Percentiles rank a stretch among this genome's conserved stretches.
Conservation (phyloP, 2,329 filamentous ascomycete species). For the Penicillium nordicum region DNA sequence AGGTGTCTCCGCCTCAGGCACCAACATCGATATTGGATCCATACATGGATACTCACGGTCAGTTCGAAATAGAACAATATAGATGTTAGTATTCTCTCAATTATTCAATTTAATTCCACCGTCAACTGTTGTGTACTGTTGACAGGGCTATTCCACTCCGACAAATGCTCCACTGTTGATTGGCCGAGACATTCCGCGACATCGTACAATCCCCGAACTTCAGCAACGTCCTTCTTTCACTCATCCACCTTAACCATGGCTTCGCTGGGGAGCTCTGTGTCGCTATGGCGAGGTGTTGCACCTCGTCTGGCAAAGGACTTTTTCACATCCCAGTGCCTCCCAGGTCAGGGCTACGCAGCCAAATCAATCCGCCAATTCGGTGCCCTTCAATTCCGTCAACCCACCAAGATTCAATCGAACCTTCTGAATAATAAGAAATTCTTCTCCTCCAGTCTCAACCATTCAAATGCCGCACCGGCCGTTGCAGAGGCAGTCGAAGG, state of each 20-base stretch:
- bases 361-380: conserved; percentile 32
- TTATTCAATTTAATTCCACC: not conserved
- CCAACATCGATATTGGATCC: not conserved
- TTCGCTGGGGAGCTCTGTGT: conserved; percentile 29
- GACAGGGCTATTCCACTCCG: not conserved
- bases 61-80: not conserved
- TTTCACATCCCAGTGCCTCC: conserved; percentile 44
- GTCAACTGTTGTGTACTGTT: not conserved
- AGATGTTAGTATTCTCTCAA: not conserved
- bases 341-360: conserved; percentile 28
- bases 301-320: conserved; percentile 38
- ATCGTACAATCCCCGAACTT: conserved; percentile 20
- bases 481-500: conserved; percentile 21
- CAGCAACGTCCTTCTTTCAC: conserved; percentile 11
- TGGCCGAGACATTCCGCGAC: conserved; percentile 13
- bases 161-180: conserved; percentile 23
- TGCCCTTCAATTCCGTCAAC: conserved; percentile 26
- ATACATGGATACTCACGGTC: not conserved
- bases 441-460: conserved; percentile 26
- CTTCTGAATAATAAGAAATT: conserved; percentile 25
- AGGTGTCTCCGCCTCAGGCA: conserved; percentile 25
- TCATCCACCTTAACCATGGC: conserved; percentile 29
- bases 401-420: conserved; percentile 26
- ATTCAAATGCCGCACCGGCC: conserved; percentile 21
- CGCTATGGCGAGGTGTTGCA: conserved; percentile 34